Conservation (phyloP, 768 basidiomycete species). For the Chalciporus sphaerocephalus region DNA sequence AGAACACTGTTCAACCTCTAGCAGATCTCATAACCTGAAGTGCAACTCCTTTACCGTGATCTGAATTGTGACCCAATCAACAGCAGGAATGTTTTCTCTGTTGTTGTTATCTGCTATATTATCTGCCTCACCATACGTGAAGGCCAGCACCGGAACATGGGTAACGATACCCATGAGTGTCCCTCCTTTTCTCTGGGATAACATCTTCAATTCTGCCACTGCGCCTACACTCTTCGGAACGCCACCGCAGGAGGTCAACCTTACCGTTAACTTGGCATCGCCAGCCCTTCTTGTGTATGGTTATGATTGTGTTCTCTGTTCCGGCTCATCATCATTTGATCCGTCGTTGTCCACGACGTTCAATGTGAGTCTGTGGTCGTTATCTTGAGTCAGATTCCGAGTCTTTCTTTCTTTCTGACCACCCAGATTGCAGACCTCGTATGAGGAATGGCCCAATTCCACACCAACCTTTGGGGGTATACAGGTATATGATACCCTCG, state of each 20-base stretch:
- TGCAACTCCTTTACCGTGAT: neutral
- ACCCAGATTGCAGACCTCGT: conserved; percentile 11
- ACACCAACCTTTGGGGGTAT: conserved; percentile 17
- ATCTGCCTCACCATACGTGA: conserved; percentile 1
- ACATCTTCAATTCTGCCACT: conserved; percentile 9
- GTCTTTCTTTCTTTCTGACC: neutral
- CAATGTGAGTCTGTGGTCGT: conserved; percentile 13
- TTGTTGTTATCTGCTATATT: conserved; percentile 2
- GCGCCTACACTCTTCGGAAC: conserved; percentile 22
- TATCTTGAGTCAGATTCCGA: neutral
- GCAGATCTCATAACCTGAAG: too few relatives aligned
- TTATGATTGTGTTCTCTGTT: conserved; percentile 26
- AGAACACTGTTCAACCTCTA: too few relatives aligned
- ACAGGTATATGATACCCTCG: conserved; percentile 16
- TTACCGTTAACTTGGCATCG: conserved; percentile 20
- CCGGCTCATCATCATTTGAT: conserved; percentile 20
- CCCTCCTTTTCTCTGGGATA: conserved; percentile 12
- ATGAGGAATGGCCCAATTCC: conserved; percentile 13
- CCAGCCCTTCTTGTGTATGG: conserved; percentile 15
- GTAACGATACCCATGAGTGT: conserved; percentile 23
- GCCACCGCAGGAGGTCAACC: conserved; percentile 25
- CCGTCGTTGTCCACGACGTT: conserved; percentile 22
- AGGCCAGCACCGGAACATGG: conserved; percentile 23
- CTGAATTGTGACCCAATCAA: neutral
- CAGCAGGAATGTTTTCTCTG: neutral